Conservation (phyloP, 116 monocot species). For the Papilionanthe hybrid region DNA sequence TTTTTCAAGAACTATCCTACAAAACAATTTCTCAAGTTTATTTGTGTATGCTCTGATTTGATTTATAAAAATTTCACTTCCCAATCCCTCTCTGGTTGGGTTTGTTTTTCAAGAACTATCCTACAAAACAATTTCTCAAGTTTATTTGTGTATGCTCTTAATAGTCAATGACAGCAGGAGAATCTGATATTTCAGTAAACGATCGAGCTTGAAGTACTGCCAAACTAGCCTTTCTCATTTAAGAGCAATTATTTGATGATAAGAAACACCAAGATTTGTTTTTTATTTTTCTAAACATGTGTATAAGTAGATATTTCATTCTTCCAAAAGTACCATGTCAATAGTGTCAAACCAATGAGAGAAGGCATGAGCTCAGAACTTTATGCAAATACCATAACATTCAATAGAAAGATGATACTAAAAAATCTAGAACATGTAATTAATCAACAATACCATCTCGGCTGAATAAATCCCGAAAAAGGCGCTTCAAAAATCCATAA, state of each 20-base stretch:
- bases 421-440: not conserved
- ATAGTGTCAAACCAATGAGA: not conserved
- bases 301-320: not conserved
- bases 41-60: not conserved
- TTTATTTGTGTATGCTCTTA: not conserved
- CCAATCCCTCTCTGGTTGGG: not conserved
- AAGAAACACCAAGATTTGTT: not conserved
- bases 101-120: not conserved
- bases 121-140: not conserved
- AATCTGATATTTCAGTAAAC: not conserved
- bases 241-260: not conserved
- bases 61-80: not conserved
- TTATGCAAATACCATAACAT: not conserved
- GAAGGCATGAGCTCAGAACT: not conserved
- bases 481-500: constrained; percentile 85
- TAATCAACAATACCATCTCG: constrained; percentile 59
- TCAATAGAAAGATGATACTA: not conserved
- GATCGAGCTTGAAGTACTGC: not conserved
- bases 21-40: not conserved
- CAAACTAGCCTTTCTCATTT: not conserved
- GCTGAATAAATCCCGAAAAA: constrained; percentile 64
- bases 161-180: not conserved
- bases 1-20: not conserved
- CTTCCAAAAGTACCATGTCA: not conserved
- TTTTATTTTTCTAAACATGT: not conserved